Percentiles rank a stretch among this genome's conserved stretches.
Evolutionary conservation across 78 protist genomes (phyloP).

Genomic region (Isochrysis galbana): DNA sequence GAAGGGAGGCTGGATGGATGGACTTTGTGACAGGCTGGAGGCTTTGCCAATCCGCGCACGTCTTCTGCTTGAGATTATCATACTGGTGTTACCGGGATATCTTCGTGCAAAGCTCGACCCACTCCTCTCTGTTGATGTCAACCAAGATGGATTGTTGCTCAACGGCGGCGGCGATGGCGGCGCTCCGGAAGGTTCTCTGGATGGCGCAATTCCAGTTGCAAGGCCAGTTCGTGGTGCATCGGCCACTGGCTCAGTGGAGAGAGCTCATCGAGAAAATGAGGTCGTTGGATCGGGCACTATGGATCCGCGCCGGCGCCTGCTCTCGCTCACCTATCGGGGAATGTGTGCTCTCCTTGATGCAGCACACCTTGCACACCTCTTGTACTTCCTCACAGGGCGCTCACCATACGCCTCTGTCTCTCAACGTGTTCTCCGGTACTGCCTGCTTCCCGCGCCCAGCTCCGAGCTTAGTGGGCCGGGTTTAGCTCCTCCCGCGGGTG

Average conservation of each 20-base stretch:
- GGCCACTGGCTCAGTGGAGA: too few species aligned
- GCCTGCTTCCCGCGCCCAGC: not conserved
- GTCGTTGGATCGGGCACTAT: too few species aligned
- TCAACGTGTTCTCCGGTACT: not conserved
- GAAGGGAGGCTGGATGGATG: too few species aligned
- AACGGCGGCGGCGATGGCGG: not conserved
- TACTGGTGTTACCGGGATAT: not conserved
- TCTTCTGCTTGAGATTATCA: not conserved
- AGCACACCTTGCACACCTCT: not conserved
- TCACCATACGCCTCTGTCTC: not conserved
- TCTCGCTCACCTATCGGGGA: not conserved
- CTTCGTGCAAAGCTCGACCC: not conserved
- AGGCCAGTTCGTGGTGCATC: too few species aligned
- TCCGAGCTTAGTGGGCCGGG: too few species aligned
- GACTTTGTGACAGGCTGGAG: not conserved
- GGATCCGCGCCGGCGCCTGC: not conserved
- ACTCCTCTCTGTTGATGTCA: not conserved
- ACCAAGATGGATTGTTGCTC: not conserved
- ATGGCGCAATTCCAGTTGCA: too few species aligned
- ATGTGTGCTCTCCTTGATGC: not conserved
- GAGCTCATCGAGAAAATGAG: too few species aligned
- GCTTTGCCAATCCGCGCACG: not conserved
- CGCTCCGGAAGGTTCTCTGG: not conserved
- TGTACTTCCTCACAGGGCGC: not conserved
- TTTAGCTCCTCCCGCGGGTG: too few species aligned